Conservation (phyloP, 2,329 filamentous ascomycete species). For the Fusarium anguioides region DNA sequence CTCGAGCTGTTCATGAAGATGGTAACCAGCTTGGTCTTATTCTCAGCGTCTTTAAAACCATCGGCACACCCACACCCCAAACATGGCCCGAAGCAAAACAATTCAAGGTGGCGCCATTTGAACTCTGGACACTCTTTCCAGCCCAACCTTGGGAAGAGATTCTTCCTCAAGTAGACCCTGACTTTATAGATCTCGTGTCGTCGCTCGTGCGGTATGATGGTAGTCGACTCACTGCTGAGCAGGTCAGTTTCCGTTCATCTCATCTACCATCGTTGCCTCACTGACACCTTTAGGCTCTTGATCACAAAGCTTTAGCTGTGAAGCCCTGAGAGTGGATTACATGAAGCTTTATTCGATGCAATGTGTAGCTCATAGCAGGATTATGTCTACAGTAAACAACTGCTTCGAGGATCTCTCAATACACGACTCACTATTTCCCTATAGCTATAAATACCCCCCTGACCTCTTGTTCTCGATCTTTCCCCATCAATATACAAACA, state of each 20-base stretch:
- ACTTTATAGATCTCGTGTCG: constrained; percentile 73
- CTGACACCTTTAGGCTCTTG: constrained; percentile 38
- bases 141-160: constrained; percentile 75
- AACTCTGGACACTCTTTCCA: constrained; percentile 84
- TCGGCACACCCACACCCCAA: constrained; percentile 85
- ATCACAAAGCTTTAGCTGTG: constrained; percentile 29
- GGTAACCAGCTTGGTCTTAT: constrained; percentile 94
- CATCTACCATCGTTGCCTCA: not conserved
- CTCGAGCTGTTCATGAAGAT: constrained; percentile 76
- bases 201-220: constrained; percentile 79
- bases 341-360: not conserved
- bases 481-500: not conserved
- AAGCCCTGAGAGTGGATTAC: not conserved
- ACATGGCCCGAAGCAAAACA: constrained; percentile 82
- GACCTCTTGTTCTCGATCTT: too few relatives aligned
- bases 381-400: not conserved
- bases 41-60: constrained; percentile 88
- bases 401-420: not conserved
- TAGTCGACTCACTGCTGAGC: constrained; percentile 71
- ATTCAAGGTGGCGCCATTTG: constrained; percentile 83
- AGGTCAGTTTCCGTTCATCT: constrained; percentile 43
- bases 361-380: not conserved
- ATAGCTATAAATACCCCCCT: not conserved
- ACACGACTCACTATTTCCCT: not conserved
- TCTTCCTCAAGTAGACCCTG: constrained; percentile 68